Evolutionary conservation across 225 moss, liverwort and hornwort species (phyloP).

Genomic region (Antitrichia curtipendula): DNA sequence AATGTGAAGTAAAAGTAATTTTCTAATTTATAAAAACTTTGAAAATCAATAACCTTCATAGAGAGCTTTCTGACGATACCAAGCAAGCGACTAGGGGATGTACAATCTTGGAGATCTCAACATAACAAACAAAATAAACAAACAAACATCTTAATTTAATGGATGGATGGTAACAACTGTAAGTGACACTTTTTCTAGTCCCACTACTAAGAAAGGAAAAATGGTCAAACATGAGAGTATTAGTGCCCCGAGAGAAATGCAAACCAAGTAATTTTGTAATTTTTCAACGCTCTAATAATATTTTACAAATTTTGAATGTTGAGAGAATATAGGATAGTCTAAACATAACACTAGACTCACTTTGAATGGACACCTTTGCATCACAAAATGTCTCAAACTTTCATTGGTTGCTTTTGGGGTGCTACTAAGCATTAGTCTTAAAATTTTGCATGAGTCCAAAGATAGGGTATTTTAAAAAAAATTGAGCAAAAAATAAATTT

Average conservation of each 20-base stretch:
- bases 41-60: no score
- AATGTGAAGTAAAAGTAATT: no score
- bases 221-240: background rate
- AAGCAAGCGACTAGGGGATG: no score
- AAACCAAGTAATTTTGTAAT: background rate
- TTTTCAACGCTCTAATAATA: rapidly evolving
- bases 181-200: background rate
- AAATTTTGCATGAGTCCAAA: background rate
- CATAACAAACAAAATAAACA: no score
- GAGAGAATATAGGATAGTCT: background rate
- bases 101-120: no score
- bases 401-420: background rate
- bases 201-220: background rate
- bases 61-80: no score
- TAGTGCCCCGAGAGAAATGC: background rate
- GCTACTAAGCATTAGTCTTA: rapidly evolving
- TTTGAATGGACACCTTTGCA: background rate
- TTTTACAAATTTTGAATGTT: background rate
- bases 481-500: background rate
- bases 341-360: rapidly evolving
- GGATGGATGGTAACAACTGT: no score
- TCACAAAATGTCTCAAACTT: background rate
- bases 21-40: no score
- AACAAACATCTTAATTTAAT: no score
- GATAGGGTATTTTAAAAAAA: background rate